A percentile compares a stretch with the other conserved stretches of the same genome.
Conservation (phyloP, 2,329 filamentous ascomycete species). For the Beauveria rudraprayagi region DNA sequence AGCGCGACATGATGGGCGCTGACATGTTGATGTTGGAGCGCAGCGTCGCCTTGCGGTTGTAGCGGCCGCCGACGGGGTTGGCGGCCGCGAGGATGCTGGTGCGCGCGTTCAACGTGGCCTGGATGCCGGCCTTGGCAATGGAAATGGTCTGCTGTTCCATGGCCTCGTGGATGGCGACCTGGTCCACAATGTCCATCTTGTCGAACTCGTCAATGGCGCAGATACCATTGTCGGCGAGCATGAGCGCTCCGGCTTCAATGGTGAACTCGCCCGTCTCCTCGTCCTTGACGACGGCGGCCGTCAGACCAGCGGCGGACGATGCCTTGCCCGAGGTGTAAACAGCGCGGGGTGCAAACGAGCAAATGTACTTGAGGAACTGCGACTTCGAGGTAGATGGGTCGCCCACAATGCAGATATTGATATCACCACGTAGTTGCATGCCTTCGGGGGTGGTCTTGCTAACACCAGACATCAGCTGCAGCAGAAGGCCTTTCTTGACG, state of each 20-base stretch:
- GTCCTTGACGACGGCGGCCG: slow-evolving; percentile 93
- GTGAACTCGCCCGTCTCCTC: slow-evolving; percentile 98
- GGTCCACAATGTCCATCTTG: slow-evolving; percentile 97
- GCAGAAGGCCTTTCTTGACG: slow-evolving; percentile 90
- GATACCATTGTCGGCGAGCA: slow-evolving; percentile 94
- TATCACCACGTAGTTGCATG: slow-evolving; percentile 91
- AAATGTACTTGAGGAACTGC: slow-evolving; percentile 96
- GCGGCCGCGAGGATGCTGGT: slow-evolving; percentile 94
- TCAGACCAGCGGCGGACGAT: slow-evolving; percentile 93
- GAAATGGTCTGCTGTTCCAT: slow-evolving; percentile 99
- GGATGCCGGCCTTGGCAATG: slow-evolving; percentile 96
- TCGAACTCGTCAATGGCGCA: slow-evolving; percentile 99
- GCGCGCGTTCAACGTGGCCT: slow-evolving; percentile 91
- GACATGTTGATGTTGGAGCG: slow-evolving; percentile 97
- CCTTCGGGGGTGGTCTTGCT: slow-evolving; percentile 86
- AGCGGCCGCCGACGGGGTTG: slow-evolving; percentile 92
- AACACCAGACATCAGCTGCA: slow-evolving; percentile 95
- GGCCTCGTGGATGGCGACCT: slow-evolving; percentile 98
- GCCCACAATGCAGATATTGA: slow-evolving; percentile 97
- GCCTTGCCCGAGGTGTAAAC: slow-evolving; percentile 98
- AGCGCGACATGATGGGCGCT: slow-evolving; percentile 98
- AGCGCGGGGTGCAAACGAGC: slow-evolving; percentile 89
- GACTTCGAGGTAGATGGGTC: slow-evolving; percentile 97
- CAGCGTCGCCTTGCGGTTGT: slow-evolving; percentile 91
- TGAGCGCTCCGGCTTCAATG: slow-evolving; percentile 94